Conservation (phyloP, 768 basidiomycete species). For the Boletus eberwhitei region DNA sequence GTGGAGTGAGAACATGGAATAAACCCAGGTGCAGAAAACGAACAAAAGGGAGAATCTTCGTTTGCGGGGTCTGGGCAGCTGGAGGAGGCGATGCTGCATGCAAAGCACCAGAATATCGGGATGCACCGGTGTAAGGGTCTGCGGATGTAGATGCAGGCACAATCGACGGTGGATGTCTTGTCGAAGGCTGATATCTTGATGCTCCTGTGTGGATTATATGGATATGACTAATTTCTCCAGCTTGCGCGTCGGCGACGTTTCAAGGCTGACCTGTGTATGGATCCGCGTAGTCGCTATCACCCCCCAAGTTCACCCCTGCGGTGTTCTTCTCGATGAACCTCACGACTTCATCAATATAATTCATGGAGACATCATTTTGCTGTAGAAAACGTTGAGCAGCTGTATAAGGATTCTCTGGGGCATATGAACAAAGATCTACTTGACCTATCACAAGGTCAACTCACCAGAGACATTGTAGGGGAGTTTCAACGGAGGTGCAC, state of each 20-base stretch:
- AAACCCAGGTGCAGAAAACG: constrained; percentile 15
- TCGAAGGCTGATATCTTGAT: constrained; percentile 56
- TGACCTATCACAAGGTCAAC: constrained; percentile 14
- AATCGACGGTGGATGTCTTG: constrained; percentile 30
- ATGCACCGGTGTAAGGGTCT: constrained; percentile 74
- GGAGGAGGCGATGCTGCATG: constrained; percentile 34
- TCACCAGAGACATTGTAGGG: constrained; percentile 88
- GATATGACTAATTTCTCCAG: background rate
- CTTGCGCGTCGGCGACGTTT: background rate
- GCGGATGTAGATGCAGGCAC: constrained; percentile 39
- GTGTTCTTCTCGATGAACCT: constrained; percentile 94
- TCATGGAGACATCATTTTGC: constrained; percentile 75
- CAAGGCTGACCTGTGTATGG: constrained; percentile 75
- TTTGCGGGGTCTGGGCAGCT: constrained; percentile 27
- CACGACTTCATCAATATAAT: constrained; percentile 87
- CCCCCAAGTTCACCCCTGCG: constrained; percentile 66
- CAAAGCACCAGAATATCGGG: constrained; percentile 51
- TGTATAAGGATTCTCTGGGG: constrained; percentile 80
- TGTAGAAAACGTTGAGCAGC: constrained; percentile 89
- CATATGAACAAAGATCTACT: background rate
- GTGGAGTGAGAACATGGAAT: background rate
- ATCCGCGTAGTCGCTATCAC: constrained; percentile 65
- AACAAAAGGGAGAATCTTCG: constrained; percentile 54
- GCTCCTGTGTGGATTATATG: constrained; percentile 41
- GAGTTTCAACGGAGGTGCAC: constrained; percentile 86